Evolutionary conservation across 2,329 filamentous ascomycete genomes (phyloP).

Genomic region (Tympanopsis confertula): DNA sequence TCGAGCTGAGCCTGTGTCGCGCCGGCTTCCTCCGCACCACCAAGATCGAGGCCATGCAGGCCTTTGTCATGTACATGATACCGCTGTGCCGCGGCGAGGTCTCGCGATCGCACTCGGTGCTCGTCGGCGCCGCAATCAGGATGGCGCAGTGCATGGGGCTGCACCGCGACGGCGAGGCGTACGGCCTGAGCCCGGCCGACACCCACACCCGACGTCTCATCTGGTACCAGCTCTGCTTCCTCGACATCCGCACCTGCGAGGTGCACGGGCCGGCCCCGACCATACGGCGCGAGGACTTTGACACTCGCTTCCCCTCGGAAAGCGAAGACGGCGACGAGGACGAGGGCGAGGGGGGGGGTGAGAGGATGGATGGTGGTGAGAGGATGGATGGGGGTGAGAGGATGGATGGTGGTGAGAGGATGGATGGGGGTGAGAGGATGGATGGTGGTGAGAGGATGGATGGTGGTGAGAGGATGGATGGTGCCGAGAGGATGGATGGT

Average conservation of each 20-base stretch:
- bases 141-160: conserved; percentile 70
- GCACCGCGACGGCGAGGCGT: conserved; percentile 58
- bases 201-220: conserved; percentile 60
- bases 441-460: too few relatives aligned
- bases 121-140: conserved; percentile 60
- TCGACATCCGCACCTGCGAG: conserved; percentile 66
- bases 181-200: conserved; percentile 55
- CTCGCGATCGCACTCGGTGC: conserved; percentile 61
- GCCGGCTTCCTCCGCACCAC: conserved; percentile 63
- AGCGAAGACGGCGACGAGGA: conserved; percentile 50
- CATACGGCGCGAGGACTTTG: conserved; percentile 65
- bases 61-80: conserved; percentile 67
- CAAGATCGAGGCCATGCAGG: conserved; percentile 64
- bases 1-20: conserved; percentile 55
- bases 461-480: too few relatives aligned
- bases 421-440: too few relatives aligned
- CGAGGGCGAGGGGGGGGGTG: conserved; percentile 21
- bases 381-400: too few relatives aligned
- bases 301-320: conserved; percentile 62
- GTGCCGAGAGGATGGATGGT: too few relatives aligned
- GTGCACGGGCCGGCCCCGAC: conserved; percentile 60
- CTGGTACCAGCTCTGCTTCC: conserved; percentile 69
- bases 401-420: too few relatives aligned
- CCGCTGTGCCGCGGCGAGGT: conserved; percentile 62
- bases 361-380: too few relatives aligned